These are phyloP conservation scores for Allium sativum DNA, from an alignment of 106 monocot genomes.

Conservation along the genomic window DNA sequence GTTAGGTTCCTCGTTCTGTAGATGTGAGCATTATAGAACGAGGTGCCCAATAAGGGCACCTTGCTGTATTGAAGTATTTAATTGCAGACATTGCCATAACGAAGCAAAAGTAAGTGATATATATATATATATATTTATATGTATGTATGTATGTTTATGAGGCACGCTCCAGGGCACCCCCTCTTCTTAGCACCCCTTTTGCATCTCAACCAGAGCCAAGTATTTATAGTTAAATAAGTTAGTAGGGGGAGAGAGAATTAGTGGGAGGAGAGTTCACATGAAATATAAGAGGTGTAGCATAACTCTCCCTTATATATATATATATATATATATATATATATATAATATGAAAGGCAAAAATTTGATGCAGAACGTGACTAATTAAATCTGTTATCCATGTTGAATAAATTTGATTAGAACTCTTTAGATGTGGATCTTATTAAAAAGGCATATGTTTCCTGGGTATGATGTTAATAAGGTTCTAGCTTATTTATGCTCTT, in stretches of 20 bases:
- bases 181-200: too few species aligned
- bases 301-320: too few species aligned
- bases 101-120: slow-evolving; percentile 49
- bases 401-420: slow-evolving; percentile 35
- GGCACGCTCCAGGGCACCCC: too few species aligned
- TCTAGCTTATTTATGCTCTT: background rate
- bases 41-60: slow-evolving; percentile 77
- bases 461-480: slow-evolving; percentile 70
- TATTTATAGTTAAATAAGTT: too few species aligned
- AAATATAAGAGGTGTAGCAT: too few species aligned
- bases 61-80: slow-evolving; percentile 67
- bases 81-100: slow-evolving; percentile 88
- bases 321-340: too few species aligned
- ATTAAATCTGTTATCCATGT: slow-evolving; percentile 1
- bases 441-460: slow-evolving; percentile 64
- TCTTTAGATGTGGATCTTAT: slow-evolving; percentile 35
- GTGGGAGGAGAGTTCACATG: too few species aligned
- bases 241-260: too few species aligned
- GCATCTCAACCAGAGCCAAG: too few species aligned
- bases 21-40: slow-evolving; percentile 72
- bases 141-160: too few species aligned
- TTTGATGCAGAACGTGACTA: background rate
- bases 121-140: background rate
- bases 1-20: too few species aligned
- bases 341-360: background rate